Evolutionary conservation across 1,139 yeast species (phyloP), one percentile per base, ranked within the genome.

Genomic region (Kurtzmaniella quercitrusa): DNA sequence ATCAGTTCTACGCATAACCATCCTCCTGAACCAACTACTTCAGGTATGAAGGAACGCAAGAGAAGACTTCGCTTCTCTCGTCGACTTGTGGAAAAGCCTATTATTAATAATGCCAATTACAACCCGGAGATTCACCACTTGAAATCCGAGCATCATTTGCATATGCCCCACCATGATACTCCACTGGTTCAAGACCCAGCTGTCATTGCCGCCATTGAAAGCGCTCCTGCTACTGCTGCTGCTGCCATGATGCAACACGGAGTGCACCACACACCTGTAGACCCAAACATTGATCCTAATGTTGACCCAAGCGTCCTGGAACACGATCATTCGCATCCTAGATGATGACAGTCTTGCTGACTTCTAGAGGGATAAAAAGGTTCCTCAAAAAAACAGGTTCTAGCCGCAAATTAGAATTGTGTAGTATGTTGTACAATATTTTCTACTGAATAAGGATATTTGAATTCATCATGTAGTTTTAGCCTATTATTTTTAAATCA

Each of bases 1-100:
- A 72, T 72, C 44, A 71, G 69, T 52, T 76, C 76, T 12, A 63
- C 63, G 38, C 77, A 72, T 55, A 71, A 71, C 52, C 78, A 72
- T 51, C 61, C 76, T 2, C 71, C 76, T 14, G 77, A 72, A 55
- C 75, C 76, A 22, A 56, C 59, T 37, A 53, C 53, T 42, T 57
- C 55, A 45, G 48, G 48, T 3, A 33, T 41, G 33, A 61, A 60
- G 43, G 44, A 43, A 36, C 22, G 45, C 16, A 66, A 67, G 51
- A 70, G 68, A 56, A 61, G 73, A 50, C 61, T 64, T 47, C 69
- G 70, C 54, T 62, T 59, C 51, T 55, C 72, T 32, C 57, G 77
- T 46, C 67, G 74, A 8, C 63, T 72, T 52, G 78, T 72, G 12
- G 74, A 72, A 50, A 72, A 71, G 53, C 78, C 78, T 2, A 56